These are phyloP conservation scores for Syzygium malaccense DNA, from an alignment of 441 rosid genomes.

Conservation along the genomic window DNA sequence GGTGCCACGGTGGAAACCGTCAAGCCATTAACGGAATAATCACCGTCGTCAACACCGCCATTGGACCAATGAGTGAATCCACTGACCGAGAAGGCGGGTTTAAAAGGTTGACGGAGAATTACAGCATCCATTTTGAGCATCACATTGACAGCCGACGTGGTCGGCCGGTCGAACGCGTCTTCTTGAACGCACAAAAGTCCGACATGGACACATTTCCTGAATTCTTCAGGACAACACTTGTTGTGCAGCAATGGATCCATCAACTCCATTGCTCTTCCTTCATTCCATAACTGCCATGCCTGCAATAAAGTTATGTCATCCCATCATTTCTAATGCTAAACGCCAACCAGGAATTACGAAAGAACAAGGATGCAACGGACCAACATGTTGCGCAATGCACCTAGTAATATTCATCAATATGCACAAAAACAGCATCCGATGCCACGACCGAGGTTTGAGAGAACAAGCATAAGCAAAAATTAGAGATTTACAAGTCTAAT, in stretches of 20 bases:
- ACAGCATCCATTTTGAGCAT: neutral
- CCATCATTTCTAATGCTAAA: neutral
- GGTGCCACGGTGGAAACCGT: neutral
- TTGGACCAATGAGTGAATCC: neutral
- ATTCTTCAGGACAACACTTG: neutral
- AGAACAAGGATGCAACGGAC: neutral
- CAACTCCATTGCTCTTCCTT: neutral
- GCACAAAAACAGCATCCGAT: neutral
- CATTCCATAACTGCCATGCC: neutral
- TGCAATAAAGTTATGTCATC: neutral
- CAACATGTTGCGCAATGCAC: neutral
- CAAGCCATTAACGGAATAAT: neutral
- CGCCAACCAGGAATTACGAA: neutral
- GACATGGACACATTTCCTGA: neutral
- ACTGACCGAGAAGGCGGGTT: neutral
- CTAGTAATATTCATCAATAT: neutral
- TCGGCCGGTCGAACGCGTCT: neutral
- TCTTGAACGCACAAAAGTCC: neutral
- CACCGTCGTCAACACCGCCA: neutral
- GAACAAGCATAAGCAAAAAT: neutral
- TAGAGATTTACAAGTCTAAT: neutral
- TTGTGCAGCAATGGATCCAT: neutral
- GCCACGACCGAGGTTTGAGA: neutral
- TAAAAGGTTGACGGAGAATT: neutral
- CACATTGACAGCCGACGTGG: neutral